These are phyloP conservation scores for Polyrhizophydium stewartii DNA, from an alignment of 371 early-diverging fungal species.

Conservation along the genomic window DNA sequence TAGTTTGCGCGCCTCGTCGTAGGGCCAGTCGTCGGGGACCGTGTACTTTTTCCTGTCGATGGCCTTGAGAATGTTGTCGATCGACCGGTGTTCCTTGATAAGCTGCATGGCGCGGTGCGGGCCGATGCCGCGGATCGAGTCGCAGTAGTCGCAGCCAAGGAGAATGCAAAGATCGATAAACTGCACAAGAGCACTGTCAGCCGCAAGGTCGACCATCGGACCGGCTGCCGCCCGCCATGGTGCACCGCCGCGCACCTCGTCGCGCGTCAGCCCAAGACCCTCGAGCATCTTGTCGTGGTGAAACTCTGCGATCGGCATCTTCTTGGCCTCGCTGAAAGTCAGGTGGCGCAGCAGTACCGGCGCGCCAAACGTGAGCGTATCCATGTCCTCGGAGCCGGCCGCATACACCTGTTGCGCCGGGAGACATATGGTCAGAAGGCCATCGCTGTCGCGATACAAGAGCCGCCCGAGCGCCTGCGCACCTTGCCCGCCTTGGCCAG, in stretches of 20 bases:
- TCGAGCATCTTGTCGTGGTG: conserved; percentile 77
- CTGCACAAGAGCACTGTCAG: conserved; percentile 33
- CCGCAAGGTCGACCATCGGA: too few species aligned
- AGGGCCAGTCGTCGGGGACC: conserved; percentile 89
- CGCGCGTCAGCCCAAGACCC: conserved; percentile 74
- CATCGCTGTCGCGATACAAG: too few species aligned
- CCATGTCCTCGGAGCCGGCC: conserved; percentile 99
- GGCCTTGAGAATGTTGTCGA: conserved; percentile 83
- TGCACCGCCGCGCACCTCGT: conserved; percentile 48
- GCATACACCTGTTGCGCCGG: conserved; percentile 67
- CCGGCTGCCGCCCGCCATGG: not conserved
- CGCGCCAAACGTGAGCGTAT: conserved; percentile 95
- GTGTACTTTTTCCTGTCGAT: conserved; percentile 72
- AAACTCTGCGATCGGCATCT: conserved; percentile 92
- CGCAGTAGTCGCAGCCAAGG: conserved; percentile 99
- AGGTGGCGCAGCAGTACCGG: conserved; percentile 94
- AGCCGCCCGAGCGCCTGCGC: too few species aligned
- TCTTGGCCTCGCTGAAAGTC: conserved; percentile 90
- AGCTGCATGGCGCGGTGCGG: conserved; percentile 86
- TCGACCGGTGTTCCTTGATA: conserved; percentile 82
- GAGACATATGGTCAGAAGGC: too few species aligned
- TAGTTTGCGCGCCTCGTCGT: conserved; percentile 84
- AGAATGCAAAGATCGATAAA: conserved; percentile 99
- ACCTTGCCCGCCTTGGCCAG: conserved; percentile 78
- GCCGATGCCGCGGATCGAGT: conserved; percentile 95